Evolutionary conservation across 2,329 filamentous ascomycete genomes (phyloP).

Genomic region (Penicillium decumbens): DNA sequence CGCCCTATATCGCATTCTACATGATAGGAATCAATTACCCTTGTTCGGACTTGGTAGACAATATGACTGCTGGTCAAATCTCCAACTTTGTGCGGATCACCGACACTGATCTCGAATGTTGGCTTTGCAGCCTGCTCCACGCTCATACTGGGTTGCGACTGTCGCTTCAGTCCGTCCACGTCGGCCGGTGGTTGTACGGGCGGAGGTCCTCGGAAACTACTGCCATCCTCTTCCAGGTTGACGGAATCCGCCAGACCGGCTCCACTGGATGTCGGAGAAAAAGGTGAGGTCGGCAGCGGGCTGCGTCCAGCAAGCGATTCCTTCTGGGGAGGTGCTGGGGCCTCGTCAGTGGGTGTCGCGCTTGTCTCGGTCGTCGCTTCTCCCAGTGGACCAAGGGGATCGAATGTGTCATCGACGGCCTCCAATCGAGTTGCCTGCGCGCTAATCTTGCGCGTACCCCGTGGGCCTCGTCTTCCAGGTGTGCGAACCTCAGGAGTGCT

Average conservation of each 20-base stretch:
- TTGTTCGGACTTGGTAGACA: constrained; percentile 92
- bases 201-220: constrained; percentile 60
- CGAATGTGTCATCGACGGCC: constrained; percentile 58
- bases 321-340: constrained; percentile 57
- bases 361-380: constrained; percentile 38
- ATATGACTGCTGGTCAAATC: constrained; percentile 96
- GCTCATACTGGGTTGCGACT: constrained; percentile 72
- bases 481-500: constrained; percentile 45
- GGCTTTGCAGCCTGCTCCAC: constrained; percentile 92
- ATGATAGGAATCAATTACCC: constrained; percentile 50
- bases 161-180: constrained; percentile 45
- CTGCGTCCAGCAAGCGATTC: constrained; percentile 44
- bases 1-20: not conserved
- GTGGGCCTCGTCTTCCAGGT: constrained; percentile 47
- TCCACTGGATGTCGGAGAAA: constrained; percentile 47
- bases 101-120: constrained; percentile 82
- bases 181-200: constrained; percentile 52
- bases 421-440: constrained; percentile 59
- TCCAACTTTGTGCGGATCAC: constrained; percentile 96
- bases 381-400: constrained; percentile 59
- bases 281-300: constrained; percentile 36
- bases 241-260: constrained; percentile 59
- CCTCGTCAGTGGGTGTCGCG: constrained; percentile 47
- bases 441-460: constrained; percentile 54
- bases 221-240: constrained; percentile 65